Evolutionary conservation across 139 green algal species (phyloP), one percentile per base, ranked within the genome.

Genomic region (Ettlia oleoabundans): DNA sequence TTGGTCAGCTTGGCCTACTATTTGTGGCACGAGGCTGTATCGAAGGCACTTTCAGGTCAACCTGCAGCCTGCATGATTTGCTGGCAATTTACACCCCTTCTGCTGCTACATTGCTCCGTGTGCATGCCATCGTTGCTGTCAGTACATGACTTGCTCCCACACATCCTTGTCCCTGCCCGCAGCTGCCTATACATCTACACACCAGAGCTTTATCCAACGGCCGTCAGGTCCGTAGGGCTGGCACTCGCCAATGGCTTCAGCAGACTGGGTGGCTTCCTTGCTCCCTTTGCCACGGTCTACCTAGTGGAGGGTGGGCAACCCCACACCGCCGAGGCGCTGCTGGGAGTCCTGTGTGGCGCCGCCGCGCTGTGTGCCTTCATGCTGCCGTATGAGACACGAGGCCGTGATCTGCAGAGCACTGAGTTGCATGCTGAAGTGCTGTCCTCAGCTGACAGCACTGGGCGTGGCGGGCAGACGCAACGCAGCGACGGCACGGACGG

Each of bases 131-230:
- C n/a, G n/a, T n/a, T n/a, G n/a, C n/a, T n/a, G n/a, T n/a, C n/a
- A n/a, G n/a, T n/a, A n/a, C n/a, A n/a, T n/a, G n/a, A n/a, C n/a
- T n/a, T n/a, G n/a, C n/a, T n/a, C n/a, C n/a, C n/a, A n/a, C n/a
- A n/a, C n/a, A n/a, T n/a, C n/a, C n/a, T n/a, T n/a, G n/a, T n/a
- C n/a, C n/a, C n/a, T n/a, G n/a, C n/a, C n/a, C n/a, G n/a, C n/a
- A n/a, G n/a, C n/a, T n/a, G n/a, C n/a, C 72, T 97, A 3, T 97
- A 90, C 82, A 83, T 94, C 1, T 95, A 94, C 76, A 90, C 94
- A 1, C 92, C 94, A 38, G 93, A 97, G 89, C 63, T 94, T 30
- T 97, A 93, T 80, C 90, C 94, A 0, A 97, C 94, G 30, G 47
- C 67, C 22, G 88, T 96, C 38, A 85, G 94, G 6, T 79, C 90